Conservation (phyloP, 2,329 filamentous ascomycete genomes). For the Chrysoporthe deuterocubensis region DNA sequence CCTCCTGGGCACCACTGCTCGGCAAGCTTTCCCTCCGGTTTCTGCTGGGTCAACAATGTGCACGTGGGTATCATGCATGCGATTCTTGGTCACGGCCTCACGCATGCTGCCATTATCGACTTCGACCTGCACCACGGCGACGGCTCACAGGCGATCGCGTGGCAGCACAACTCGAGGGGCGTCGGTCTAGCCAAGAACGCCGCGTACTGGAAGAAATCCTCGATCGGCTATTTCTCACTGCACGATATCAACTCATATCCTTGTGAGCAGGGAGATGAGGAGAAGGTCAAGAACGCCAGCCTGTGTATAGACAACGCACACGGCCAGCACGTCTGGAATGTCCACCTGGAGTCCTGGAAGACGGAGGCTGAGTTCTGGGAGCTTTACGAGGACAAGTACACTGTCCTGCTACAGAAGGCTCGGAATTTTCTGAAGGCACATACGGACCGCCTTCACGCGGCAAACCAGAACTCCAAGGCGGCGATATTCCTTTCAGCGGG, state of each 20-base stretch:
- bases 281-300: constrained; percentile 93
- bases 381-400: constrained; percentile 81
- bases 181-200: constrained; percentile 69
- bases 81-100: constrained; percentile 80
- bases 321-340: constrained; percentile 93
- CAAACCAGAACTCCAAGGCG: constrained; percentile 70
- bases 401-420: constrained; percentile 77
- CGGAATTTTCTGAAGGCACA: constrained; percentile 76
- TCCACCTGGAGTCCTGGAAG: constrained; percentile 89
- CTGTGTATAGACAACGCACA: constrained; percentile 94
- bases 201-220: constrained; percentile 76
- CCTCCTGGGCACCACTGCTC: constrained; percentile 97
- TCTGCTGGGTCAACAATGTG: constrained; percentile 99
- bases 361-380: constrained; percentile 84
- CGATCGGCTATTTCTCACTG: constrained; percentile 93
- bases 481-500: constrained; percentile 95
- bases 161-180: constrained; percentile 82
- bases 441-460: constrained; percentile 64
- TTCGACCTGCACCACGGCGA: constrained; percentile 93
- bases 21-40: constrained; percentile 84
- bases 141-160: constrained; percentile 93
- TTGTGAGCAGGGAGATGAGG: constrained; percentile 89
- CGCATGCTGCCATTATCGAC: constrained; percentile 91
- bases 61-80: constrained; percentile 95
- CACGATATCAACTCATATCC: constrained; percentile 99